These are phyloP conservation scores for Penicillium thymicola DNA, from an alignment of 2,329 filamentous ascomycete genomes.

Conservation along the genomic window DNA sequence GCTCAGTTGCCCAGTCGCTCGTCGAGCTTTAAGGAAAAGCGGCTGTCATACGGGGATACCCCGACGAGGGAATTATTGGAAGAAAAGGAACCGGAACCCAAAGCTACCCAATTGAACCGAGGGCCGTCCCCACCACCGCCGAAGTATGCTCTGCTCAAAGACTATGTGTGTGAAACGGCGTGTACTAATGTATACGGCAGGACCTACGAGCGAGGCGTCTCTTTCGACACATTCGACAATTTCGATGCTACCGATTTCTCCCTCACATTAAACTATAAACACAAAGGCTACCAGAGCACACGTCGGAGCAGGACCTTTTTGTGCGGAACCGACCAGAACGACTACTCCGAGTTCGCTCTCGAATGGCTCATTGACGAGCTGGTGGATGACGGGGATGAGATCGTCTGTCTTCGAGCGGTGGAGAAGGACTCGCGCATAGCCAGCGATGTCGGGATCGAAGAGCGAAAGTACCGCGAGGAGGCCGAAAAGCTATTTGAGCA, in stretches of 20 bases:
- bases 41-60: constrained; percentile 22
- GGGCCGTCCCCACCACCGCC: constrained; percentile 42
- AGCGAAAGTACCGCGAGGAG: constrained; percentile 70
- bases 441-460: constrained; percentile 58
- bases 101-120: constrained; percentile 24
- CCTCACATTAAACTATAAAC: constrained; percentile 78
- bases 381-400: constrained; percentile 89
- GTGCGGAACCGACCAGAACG: constrained; percentile 84
- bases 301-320: constrained; percentile 84
- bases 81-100: constrained; percentile 26
- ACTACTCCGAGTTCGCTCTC: constrained; percentile 87
- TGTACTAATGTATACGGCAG: constrained; percentile 33
- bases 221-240: constrained; percentile 71
- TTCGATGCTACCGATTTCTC: constrained; percentile 67
- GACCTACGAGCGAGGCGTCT: constrained; percentile 65
- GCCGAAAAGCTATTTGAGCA: constrained; percentile 70
- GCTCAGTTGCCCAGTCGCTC: constrained; percentile 28
- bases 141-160: constrained; percentile 29
- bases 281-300: constrained; percentile 78
- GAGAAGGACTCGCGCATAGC: constrained; percentile 75
- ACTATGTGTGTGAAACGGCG: not conserved
- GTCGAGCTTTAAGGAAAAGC: constrained; percentile 26
- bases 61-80: constrained; percentile 14
- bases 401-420: constrained; percentile 83
- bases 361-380: constrained; percentile 91